Evolutionary conservation across 768 basidiomycete genomes (phyloP).

Genomic region (Pholiota microspora): DNA sequence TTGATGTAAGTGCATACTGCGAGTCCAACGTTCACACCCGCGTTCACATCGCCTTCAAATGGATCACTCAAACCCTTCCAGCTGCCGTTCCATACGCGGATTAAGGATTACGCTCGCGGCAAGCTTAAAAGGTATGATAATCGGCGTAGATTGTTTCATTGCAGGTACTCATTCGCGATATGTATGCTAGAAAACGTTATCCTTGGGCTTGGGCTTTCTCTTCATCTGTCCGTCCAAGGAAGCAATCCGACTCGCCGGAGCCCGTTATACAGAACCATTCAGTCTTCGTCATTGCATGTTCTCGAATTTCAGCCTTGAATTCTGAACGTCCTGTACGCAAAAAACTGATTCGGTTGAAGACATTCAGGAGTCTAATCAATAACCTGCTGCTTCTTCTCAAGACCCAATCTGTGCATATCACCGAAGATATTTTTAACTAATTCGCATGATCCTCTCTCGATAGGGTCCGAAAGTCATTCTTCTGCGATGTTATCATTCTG

Average conservation of each 20-base stretch:
- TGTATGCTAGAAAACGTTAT: no score
- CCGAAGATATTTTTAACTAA: neutral
- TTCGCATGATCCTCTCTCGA: neutral
- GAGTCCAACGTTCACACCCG: slow-evolving; percentile 1
- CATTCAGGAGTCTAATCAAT: neutral
- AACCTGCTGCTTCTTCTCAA: neutral
- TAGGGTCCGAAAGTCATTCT: neutral
- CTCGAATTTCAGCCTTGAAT: neutral
- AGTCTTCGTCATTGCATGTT: no score
- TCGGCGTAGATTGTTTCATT: no score
- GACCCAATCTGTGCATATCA: neutral
- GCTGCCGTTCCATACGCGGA: no score
- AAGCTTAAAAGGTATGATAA: no score
- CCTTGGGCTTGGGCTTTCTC: no score
- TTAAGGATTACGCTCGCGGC: no score
- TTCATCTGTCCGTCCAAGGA: no score
- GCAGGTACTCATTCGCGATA: no score
- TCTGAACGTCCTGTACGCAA: neutral
- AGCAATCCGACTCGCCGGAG: no score
- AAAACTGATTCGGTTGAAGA: neutral
- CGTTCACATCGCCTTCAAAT: no score
- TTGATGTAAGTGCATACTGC: neutral
- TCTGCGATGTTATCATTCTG: slow-evolving; percentile 9
- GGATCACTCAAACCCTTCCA: neutral
- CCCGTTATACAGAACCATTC: no score